phyloP scores from a whole-genome alignment of 371 early-diverging fungal species.

The Actinomortierella wolfii region DNA sequence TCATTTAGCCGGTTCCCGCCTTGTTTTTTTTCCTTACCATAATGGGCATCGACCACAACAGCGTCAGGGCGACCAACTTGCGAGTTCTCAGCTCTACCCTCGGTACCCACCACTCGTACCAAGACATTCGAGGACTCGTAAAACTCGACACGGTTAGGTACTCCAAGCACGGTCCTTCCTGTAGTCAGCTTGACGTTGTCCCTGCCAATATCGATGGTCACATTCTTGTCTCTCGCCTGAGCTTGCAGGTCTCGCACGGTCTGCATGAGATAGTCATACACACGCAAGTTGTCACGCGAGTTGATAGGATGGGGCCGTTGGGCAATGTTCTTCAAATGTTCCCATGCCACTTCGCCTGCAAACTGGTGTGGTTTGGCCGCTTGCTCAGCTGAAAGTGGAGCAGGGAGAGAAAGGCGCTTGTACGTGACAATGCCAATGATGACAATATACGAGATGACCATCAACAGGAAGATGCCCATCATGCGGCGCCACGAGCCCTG shows the following conservation, averaged over 20 bases:
- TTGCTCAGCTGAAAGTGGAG: constrained; percentile 51
- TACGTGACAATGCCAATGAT: constrained; percentile 33
- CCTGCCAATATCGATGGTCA: constrained; percentile 50
- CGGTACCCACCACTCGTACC: constrained; percentile 51
- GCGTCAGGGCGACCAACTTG: constrained; percentile 35
- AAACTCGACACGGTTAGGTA: constrained; percentile 48
- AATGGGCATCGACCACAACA: constrained; percentile 58
- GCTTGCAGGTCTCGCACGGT: constrained; percentile 46
- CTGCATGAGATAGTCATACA: constrained; percentile 39
- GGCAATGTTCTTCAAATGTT: constrained; percentile 55
- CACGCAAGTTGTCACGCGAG: constrained; percentile 49
- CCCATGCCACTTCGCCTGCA: constrained; percentile 57
- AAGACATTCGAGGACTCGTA: constrained; percentile 57
- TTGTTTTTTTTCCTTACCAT: constrained; percentile 47
- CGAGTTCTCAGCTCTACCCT: constrained; percentile 47
- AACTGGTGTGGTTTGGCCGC: constrained; percentile 48
- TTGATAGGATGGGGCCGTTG: constrained; percentile 60
- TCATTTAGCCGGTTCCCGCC: background rate
- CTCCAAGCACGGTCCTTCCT: constrained; percentile 38
- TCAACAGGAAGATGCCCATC: constrained; percentile 33
- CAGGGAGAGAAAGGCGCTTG: constrained; percentile 49
- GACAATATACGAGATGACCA: constrained; percentile 37
- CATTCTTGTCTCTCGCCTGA: constrained; percentile 43
- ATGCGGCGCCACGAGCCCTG: constrained; percentile 47
- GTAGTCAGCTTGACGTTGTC: constrained; percentile 43